These are phyloP conservation scores for Aegle marmelos DNA, from an alignment of 345 rosid genomes.

Conservation along the genomic window DNA sequence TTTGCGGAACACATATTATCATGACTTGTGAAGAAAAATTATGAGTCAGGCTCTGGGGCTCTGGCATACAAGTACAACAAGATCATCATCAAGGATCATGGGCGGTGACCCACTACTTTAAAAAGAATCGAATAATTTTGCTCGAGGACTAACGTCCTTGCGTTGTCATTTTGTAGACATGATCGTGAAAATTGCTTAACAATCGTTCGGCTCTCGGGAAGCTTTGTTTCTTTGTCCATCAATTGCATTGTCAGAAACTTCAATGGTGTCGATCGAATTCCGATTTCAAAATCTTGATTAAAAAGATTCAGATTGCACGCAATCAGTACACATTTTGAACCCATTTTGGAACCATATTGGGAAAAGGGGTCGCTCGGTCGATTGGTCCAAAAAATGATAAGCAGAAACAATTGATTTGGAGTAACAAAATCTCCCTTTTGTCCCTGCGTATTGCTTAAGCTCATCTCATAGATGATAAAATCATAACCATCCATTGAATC, in stretches of 20 bases:
- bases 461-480: not conserved
- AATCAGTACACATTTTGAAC: not conserved
- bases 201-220: not conserved
- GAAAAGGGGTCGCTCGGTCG: too few species aligned
- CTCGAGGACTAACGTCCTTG: not conserved
- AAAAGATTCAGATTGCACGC: not conserved
- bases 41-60: not conserved
- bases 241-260: not conserved
- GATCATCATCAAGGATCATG: not conserved
- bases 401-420: too few species aligned
- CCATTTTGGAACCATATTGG: not conserved
- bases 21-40: not conserved
- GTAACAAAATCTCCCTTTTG: not conserved
- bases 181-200: not conserved
- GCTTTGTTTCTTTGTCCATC: not conserved
- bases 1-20: not conserved
- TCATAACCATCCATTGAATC: not conserved
- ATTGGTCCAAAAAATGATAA: too few species aligned
- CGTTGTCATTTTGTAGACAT: not conserved
- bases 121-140: not conserved
- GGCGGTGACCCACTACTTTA: not conserved
- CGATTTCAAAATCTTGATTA: constrained; percentile 10
- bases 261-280: not conserved
- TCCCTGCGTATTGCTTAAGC: not conserved
- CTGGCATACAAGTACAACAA: not conserved